Conservation (phyloP, 73 alveolate species). For the Paraurostyla sp. region DNA sequence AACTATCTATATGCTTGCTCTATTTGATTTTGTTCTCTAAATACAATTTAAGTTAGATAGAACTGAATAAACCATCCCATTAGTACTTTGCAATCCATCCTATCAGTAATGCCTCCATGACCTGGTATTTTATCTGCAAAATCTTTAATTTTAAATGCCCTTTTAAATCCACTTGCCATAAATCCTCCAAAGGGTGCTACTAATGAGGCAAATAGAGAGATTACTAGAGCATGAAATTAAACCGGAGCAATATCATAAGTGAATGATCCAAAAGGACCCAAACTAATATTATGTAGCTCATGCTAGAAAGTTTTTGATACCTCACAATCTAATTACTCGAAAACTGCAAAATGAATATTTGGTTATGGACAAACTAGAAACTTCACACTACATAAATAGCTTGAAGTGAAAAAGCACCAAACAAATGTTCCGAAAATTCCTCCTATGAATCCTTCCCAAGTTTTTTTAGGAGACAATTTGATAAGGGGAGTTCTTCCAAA, state of each 20-base stretch:
- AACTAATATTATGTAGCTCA: neutral
- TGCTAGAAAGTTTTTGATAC: conserved; percentile 61
- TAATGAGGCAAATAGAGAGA: conserved; percentile 93
- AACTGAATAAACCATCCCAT: conserved; percentile 87
- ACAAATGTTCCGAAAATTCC: conserved; percentile 68
- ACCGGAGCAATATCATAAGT: conserved; percentile 48
- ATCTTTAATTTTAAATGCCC: conserved; percentile 97
- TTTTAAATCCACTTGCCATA: conserved; percentile 98
- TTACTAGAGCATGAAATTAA: conserved; percentile 87
- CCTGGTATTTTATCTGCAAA: conserved; percentile 99
- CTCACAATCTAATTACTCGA: conserved; percentile 79
- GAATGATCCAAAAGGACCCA: conserved; percentile 33
- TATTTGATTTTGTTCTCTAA: conserved; percentile 12
- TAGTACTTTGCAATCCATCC: conserved; percentile 97
- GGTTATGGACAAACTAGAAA: conserved; percentile 85
- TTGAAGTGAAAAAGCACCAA: conserved; percentile 53
- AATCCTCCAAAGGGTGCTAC: conserved; percentile 99
- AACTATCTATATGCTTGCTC: conserved; percentile 22
- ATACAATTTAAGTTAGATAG: conserved; percentile 81
- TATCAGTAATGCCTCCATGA: conserved; percentile 99
- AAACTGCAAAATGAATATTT: conserved; percentile 73
- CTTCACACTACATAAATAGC: conserved; percentile 59
- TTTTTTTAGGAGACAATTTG: conserved; percentile 97
- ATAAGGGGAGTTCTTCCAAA: conserved; percentile 95
- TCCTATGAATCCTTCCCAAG: conserved; percentile 97